Base-by-base conservation (phyloP, 768 basidiomycete genomes). In the Psilocybe azurescens region DNA sequence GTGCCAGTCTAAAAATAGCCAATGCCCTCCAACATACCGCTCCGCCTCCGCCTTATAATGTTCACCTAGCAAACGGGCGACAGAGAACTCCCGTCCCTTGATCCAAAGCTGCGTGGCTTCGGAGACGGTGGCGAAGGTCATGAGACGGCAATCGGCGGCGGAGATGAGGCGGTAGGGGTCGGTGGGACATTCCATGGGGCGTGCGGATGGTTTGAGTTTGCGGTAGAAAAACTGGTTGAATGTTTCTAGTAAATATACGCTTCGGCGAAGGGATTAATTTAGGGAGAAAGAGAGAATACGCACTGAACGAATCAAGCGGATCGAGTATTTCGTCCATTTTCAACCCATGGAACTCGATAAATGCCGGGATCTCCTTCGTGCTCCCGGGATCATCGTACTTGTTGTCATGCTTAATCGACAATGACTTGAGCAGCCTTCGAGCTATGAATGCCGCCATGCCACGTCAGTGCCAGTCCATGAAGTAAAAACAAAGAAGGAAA, bases 101-200 rank as follows among this genome's bases (percentile, higher is more conserved):
- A 99, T 97, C 97, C 97, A 99, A 0, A 99, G 78, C 24, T 83
- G 80, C 2, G 95, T 97, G 1, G 97, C 97, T 59, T 94, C 92
- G 52, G 76, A 79, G 7, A 97, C 89, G 0, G 87, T 90, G 73
- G 93, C 89, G 74, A 99, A 99, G 1, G 90, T 87, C 90, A 98
- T 95, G 62, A 97, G 83, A n/a, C 97, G 90, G 71, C 93, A 98
- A 78, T 99, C 97, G 1, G 96, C 97, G n/a, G 87, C 88, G 60
- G 89, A 91, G 59, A 98, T 93, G 11, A 97, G 80, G 7, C 89
- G 87, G 52, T 80, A 84, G 0, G 93, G 89, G 72, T 99, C 87
- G 1, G 90, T 83, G 0, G 88, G 90, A 8, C 76, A 73, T 39
- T 91, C 88, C 32, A 91, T 76, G 0, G 93, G 95, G 2, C 97